These are phyloP conservation scores for Pugionium cornutum DNA, from an alignment of 345 rosid species.

Conservation along the genomic window DNA sequence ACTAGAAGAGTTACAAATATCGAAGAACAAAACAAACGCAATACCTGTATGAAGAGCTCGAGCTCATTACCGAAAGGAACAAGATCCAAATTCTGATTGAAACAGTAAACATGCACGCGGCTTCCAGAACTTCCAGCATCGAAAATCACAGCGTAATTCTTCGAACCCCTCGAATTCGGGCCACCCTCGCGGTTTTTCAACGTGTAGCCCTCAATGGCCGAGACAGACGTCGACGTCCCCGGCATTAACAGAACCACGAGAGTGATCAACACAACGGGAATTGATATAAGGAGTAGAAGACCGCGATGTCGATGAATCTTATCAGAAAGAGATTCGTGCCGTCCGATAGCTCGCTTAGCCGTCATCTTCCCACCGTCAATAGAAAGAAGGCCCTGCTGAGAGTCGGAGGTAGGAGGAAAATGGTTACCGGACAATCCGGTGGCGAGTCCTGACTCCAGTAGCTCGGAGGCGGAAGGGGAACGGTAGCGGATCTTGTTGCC, in stretches of 20 bases:
- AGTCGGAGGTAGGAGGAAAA: slow-evolving; percentile 43
- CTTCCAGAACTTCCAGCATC: slow-evolving; percentile 99
- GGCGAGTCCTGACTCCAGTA: slow-evolving; percentile 44
- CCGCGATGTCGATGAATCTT: slow-evolving; percentile 77
- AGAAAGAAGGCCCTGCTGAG: slow-evolving; percentile 40
- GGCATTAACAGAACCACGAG: slow-evolving; percentile 68
- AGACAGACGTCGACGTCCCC: slow-evolving; percentile 47
- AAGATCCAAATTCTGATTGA: slow-evolving; percentile 87
- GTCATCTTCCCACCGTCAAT: slow-evolving; percentile 53
- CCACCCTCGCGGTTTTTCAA: slow-evolving; percentile 51
- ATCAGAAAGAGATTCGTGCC: slow-evolving; percentile 62
- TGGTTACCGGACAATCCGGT: slow-evolving; percentile 25
- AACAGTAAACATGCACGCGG: slow-evolving; percentile 91
- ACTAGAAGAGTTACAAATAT: slow-evolving; percentile 5
- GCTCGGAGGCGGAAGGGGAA: slow-evolving; percentile 68
- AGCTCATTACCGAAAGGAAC: slow-evolving; percentile 80
- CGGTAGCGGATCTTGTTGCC: slow-evolving; percentile 91
- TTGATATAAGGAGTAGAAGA: slow-evolving; percentile 57
- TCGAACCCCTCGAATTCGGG: slow-evolving; percentile 42
- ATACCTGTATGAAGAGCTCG: slow-evolving; percentile 80
- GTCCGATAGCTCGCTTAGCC: slow-evolving; percentile 50
- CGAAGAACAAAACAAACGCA: neutral
- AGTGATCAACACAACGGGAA: slow-evolving; percentile 62
- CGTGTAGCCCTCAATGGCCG: slow-evolving; percentile 47
- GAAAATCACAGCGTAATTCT: slow-evolving; percentile 74